Conservation (phyloP, 441 rosid genomes). For the Bruguiera hainesii region DNA sequence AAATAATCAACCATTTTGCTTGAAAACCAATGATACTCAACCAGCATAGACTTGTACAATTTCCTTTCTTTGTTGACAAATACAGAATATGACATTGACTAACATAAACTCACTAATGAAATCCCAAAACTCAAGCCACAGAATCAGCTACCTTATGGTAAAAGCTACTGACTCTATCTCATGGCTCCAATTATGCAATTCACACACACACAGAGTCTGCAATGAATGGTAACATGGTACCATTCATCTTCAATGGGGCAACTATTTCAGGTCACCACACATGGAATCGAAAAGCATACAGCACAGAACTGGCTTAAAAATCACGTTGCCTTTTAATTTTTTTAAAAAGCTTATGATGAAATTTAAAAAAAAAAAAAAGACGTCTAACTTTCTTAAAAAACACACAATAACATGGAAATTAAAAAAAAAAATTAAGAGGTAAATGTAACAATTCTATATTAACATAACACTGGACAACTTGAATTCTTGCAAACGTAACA, state of each 20-base stretch:
- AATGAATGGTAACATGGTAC: conserved; percentile 7
- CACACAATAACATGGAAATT: too few relatives aligned
- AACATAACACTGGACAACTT: too few relatives aligned
- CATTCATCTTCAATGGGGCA: conserved; percentile 16
- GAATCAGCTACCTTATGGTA: neutral
- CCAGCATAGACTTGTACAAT: neutral
- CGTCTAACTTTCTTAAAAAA: too few relatives aligned
- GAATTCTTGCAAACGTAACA: too few relatives aligned
- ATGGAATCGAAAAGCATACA: conserved; percentile 1
- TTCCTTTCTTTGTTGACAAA: neutral
- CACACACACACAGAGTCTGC: neutral
- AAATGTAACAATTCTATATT: too few relatives aligned
- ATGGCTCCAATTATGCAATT: neutral
- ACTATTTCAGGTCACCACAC: conserved; percentile 12
- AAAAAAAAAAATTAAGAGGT: too few relatives aligned
- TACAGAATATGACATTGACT: neutral
- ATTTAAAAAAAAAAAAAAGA: too few relatives aligned
- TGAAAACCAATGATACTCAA: neutral
- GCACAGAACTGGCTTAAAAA: neutral
- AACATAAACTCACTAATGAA: conserved; percentile 1
- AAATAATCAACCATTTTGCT: neutral
- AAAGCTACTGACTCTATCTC: conserved; percentile 3
- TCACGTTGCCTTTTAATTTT: too few relatives aligned
- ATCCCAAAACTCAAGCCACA: conserved; percentile 8
- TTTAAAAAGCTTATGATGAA: too few relatives aligned